A percentile compares a stretch with the other conserved stretches of the same genome.
phyloP scores from a whole-genome alignment of 768 basidiomycete species.

The Russula lepida region DNA sequence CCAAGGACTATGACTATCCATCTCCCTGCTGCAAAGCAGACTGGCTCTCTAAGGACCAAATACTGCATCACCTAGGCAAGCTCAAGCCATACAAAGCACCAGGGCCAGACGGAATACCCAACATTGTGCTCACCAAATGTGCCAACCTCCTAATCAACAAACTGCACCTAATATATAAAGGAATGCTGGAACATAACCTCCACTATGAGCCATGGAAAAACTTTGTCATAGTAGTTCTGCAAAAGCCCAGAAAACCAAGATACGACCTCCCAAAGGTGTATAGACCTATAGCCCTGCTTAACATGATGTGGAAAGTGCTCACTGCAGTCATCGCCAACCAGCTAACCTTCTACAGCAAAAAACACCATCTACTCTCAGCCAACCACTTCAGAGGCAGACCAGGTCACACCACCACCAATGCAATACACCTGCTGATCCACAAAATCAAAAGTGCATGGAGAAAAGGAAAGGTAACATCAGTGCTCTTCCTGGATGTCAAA shows the following conservation, averaged over 20 bases:
- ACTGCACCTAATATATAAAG: not conserved
- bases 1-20: too few relatives aligned
- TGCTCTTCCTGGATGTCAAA: too few relatives aligned
- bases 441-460: too few relatives aligned
- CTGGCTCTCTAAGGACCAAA: not conserved
- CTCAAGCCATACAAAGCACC: not conserved
- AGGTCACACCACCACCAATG: too few relatives aligned
- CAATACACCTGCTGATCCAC: too few relatives aligned
- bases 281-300: not conserved
- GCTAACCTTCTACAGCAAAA: too few relatives aligned
- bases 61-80: fast-evolving
- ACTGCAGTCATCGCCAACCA: too few relatives aligned
- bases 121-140: not conserved
- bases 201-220: not conserved
- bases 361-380: too few relatives aligned
- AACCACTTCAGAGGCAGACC: too few relatives aligned
- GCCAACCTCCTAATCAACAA: not conserved
- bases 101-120: not conserved
- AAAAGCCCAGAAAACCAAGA: constrained; percentile 19
- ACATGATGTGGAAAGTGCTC: too few relatives aligned
- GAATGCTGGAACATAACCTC: fast-evolving
- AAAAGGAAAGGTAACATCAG: too few relatives aligned
- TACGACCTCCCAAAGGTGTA: not conserved
- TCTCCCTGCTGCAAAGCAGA: too few relatives aligned
- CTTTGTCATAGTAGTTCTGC: not conserved